Conservation (phyloP, 2,329 filamentous ascomycete genomes). For the Fusarium sp. region DNA sequence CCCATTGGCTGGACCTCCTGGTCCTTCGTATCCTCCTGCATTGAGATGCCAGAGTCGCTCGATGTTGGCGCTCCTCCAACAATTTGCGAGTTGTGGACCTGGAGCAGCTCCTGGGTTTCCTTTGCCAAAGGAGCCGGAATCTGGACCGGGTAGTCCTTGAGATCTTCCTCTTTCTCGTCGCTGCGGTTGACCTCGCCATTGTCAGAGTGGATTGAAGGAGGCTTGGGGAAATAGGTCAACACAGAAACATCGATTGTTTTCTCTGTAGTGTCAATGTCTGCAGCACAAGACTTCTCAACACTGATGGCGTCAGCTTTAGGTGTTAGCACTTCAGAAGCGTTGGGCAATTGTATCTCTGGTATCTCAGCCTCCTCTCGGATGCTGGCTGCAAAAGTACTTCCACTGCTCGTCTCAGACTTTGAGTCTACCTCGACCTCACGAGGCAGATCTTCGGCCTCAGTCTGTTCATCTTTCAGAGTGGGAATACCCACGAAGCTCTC, state of each 20-base stretch:
- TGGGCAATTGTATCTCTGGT: slow-evolving; percentile 1
- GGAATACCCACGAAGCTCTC: background rate
- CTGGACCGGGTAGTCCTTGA: background rate
- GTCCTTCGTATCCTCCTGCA: slow-evolving; percentile 36
- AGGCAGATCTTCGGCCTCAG: slow-evolving; percentile 18
- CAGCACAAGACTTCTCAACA: background rate
- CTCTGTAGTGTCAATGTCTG: slow-evolving; percentile 1
- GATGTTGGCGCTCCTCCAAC: slow-evolving; percentile 20
- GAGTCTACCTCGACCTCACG: slow-evolving; percentile 28
- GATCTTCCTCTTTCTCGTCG: slow-evolving; percentile 14
- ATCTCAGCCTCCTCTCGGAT: slow-evolving; percentile 18
- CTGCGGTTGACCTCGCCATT: background rate
- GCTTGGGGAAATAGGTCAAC: slow-evolving; percentile 33
- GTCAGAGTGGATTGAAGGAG: slow-evolving; percentile 27
- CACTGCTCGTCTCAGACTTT: slow-evolving; percentile 37
- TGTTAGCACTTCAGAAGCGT: slow-evolving; percentile 23
- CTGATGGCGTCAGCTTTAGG: slow-evolving; percentile 8
- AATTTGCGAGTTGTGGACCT: background rate
- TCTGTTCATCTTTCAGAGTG: slow-evolving; percentile 21
- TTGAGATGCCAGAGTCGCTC: slow-evolving; percentile 40
- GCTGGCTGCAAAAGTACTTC: slow-evolving; percentile 24
- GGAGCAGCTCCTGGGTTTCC: background rate
- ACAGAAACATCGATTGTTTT: slow-evolving; percentile 9
- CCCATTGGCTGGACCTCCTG: slow-evolving; percentile 2
- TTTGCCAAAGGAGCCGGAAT: background rate